phyloP scores from a whole-genome alignment of 495 filamentous ascomycete species.

The Physcia stellaris region DNA sequence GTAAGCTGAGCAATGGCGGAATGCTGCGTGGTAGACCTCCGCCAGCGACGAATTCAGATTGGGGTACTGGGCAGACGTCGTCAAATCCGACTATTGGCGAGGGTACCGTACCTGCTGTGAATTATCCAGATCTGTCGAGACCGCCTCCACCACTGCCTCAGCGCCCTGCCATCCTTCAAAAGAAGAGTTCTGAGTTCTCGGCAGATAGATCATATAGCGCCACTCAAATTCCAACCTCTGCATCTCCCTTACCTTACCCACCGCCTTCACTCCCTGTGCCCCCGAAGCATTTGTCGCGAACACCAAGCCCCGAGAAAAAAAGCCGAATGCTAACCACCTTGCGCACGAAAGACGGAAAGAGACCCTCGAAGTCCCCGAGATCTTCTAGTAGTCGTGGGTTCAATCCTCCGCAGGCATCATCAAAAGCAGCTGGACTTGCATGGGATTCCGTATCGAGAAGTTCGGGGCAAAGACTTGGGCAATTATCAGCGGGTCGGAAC shows the following conservation, averaged over 20 bases:
- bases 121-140: constrained; percentile 62
- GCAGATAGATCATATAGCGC: constrained; percentile 12
- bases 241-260: constrained; percentile 3
- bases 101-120: constrained; percentile 66
- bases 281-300: constrained; percentile 40
- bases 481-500: constrained; percentile 11
- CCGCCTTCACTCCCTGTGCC: constrained; percentile 26
- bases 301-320: constrained; percentile 68
- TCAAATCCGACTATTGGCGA: constrained; percentile 55
- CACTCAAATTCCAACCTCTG: constrained; percentile 5
- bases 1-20: constrained; percentile 19
- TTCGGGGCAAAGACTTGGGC: constrained; percentile 14
- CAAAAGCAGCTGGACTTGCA: constrained; percentile 76
- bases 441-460: constrained; percentile 49
- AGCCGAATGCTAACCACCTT: constrained; percentile 73
- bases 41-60: constrained; percentile 9
- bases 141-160: constrained; percentile 47
- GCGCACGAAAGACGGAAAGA: constrained; percentile 46
- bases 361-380: constrained; percentile 35
- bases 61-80: constrained; percentile 7
- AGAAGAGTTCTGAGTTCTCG: constrained; percentile 35
- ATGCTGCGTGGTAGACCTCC: constrained; percentile 15
- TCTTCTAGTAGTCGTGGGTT: constrained; percentile 22
- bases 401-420: constrained; percentile 42
- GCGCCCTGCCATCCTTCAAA: constrained; percentile 37